These are phyloP conservation scores for Metarhizium sp. DNA, from an alignment of 2,329 filamentous ascomycete species.

Conservation along the genomic window DNA sequence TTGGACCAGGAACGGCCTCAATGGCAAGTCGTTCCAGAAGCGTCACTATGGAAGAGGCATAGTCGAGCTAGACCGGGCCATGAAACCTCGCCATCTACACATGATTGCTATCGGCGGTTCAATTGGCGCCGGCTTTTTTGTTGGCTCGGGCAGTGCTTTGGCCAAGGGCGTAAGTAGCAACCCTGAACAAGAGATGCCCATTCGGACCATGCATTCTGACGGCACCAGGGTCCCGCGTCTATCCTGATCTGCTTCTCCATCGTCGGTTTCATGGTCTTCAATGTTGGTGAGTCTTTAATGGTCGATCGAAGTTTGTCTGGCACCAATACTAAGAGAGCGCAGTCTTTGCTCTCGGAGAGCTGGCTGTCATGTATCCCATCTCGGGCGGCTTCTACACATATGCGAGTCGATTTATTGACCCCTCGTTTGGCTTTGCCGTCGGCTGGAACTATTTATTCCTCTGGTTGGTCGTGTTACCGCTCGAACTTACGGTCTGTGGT, in stretches of 20 bases:
- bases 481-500: conserved; percentile 40
- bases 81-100: conserved; percentile 50
- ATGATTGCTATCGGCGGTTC: conserved; percentile 55
- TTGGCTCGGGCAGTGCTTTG: conserved; percentile 47
- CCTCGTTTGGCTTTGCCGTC: conserved; percentile 49
- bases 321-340: conserved; percentile 11
- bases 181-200: background rate
- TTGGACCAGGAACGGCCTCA: conserved; percentile 26
- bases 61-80: conserved; percentile 32
- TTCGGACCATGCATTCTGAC: background rate
- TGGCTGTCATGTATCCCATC: conserved; percentile 53
- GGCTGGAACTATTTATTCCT: conserved; percentile 37
- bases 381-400: conserved; percentile 56
- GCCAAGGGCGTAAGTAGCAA: conserved; percentile 33
- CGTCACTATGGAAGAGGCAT: conserved; percentile 20
- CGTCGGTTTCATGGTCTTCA: conserved; percentile 50
- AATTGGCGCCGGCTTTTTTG: conserved; percentile 55
- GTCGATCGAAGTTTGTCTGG: too few relatives aligned
- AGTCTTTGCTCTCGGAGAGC: conserved; percentile 51
- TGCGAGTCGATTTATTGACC: conserved; percentile 51
- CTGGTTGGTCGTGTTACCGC: conserved; percentile 39
- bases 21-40: conserved; percentile 23
- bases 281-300: conserved; percentile 28
- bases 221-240: conserved; percentile 26
- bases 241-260: conserved; percentile 43